A percentile compares a stretch with the other conserved stretches of the same genome.
Evolutionary conservation across 495 filamentous ascomycete species (phyloP).

Genomic region (Neurospora sp.): DNA sequence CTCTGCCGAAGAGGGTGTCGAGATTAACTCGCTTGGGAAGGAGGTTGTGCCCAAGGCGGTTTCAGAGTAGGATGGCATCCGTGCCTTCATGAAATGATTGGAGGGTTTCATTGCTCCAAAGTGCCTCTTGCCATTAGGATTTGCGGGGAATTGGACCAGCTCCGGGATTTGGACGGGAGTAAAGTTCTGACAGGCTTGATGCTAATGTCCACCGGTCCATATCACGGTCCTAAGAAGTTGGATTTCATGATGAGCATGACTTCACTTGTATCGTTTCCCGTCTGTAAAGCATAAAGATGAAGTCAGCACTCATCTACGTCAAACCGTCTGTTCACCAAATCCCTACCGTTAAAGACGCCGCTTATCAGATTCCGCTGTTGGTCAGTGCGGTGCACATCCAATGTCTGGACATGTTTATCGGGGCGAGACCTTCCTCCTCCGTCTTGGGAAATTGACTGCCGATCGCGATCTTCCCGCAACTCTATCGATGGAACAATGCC

Average conservation of each 20-base stretch:
- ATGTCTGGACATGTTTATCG: background rate
- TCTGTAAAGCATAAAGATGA: background rate
- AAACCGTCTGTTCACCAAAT: background rate
- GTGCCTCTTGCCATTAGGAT: background rate
- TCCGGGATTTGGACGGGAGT: background rate
- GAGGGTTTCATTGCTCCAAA: background rate
- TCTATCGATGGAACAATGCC: background rate
- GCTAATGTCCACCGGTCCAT: background rate
- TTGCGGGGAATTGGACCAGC: background rate
- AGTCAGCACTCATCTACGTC: background rate
- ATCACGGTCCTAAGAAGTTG: background rate
- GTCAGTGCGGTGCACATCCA: background rate
- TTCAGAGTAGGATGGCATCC: background rate
- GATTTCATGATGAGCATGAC: background rate
- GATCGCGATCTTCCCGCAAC: background rate
- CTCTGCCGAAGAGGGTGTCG: background rate
- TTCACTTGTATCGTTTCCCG: background rate
- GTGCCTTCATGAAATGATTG: background rate
- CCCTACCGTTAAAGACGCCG: background rate
- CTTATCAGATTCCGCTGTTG: background rate
- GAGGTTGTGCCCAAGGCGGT: background rate
- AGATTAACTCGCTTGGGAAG: background rate
- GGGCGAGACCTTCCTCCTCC: background rate
- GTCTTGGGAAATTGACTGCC: background rate
- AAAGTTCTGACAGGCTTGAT: background rate